phyloP scores from a whole-genome alignment of 2,329 filamentous ascomycete species.

The Scedosporium minutisporum region DNA sequence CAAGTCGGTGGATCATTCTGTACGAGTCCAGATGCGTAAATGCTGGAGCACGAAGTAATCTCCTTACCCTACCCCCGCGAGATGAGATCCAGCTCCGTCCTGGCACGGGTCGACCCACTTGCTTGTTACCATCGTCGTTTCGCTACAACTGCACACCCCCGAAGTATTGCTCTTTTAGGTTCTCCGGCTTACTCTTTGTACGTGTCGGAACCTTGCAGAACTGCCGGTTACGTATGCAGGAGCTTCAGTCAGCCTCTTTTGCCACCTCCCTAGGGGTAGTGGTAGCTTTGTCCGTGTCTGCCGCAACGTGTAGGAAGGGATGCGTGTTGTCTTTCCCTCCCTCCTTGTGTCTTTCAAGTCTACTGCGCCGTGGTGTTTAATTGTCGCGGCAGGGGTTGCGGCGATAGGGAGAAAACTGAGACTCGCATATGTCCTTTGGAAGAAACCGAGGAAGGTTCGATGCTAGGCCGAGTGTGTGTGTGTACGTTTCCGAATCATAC shows the following conservation, averaged over 20 bases:
- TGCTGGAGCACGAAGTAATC: background rate
- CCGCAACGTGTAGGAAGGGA: background rate
- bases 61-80: background rate
- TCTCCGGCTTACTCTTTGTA: background rate
- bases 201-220: slow-evolving; percentile 4
- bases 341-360: background rate
- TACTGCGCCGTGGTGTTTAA: no score
- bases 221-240: background rate
- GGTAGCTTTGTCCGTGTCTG: no score
- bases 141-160: background rate
- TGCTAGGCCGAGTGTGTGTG: no score
- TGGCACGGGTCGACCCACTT: background rate
- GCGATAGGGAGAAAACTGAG: no score
- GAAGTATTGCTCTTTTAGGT: background rate
- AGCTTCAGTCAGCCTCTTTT: background rate
- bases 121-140: background rate
- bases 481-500: no score
- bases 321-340: background rate
- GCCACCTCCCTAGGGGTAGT: background rate
- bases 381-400: no score
- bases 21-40: background rate
- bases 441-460: no score
- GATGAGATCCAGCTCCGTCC: background rate
- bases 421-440: no score
- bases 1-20: background rate